Evolutionary conservation across 805 yeast species (phyloP), one percentile per base, ranked within the genome.

Genomic region (Suhomyces prunicola): DNA sequence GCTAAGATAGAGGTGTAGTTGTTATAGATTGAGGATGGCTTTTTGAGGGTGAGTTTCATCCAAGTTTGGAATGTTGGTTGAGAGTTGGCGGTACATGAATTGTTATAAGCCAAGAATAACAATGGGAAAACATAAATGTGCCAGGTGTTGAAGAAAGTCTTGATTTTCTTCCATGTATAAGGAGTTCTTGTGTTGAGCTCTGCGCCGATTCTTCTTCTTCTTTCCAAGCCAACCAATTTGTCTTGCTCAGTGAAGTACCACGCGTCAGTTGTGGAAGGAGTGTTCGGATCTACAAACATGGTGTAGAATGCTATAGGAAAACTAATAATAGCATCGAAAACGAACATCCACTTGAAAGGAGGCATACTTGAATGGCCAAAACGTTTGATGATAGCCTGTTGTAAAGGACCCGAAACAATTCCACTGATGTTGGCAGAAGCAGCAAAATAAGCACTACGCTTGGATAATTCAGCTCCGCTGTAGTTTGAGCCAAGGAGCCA

Each of bases 261-360:
- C 47, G 77, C 71, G 39, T 67, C 71, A 2, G 76, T 72, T 2
- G 78, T 73, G 5, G 75, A 69, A 2, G 82, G 82, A 5, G 79
- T 74, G 58, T 76, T 75, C 48, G 82, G 82, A 55, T 73, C 72
- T n/a, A 67, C 73, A 47, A 72, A 56, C 67, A 78, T 58, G 1
- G 81, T 76, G 55, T 76, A 75, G 29, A 77, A 48, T 0, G 74
- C 80, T 40, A 80, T 63, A 6, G 71, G 71, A 23, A 69, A 47
- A n/a, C 69, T 63, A 22, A 69, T 64, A 15, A 74, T 63, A 0
- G 76, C 81, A 60, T 79, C 82, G 44, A 79, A 61, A 3, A 78
- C 70, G 57, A 79, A 79, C 69, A 79, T 65, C 77, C 78, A 76
- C 54, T 75, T 73, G 66, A 73, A 79, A 3, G 77, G 74, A 5